These are phyloP conservation scores for Carex myosuroides DNA, from an alignment of 176 grass and related monocot species.

Conservation along the genomic window DNA sequence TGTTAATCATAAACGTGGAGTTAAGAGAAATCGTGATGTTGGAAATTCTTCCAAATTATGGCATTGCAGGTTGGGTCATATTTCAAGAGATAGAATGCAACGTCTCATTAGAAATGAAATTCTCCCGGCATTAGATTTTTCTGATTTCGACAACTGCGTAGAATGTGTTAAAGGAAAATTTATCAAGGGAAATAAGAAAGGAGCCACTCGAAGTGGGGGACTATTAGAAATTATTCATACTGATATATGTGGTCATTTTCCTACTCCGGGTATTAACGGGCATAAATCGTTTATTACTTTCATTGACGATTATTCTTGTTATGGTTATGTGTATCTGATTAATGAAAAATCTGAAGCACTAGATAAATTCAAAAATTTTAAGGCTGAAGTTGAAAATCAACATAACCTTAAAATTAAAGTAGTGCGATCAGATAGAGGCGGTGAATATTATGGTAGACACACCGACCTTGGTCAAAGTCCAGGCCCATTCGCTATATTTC, in stretches of 20 bases:
- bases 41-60: too few relatives aligned
- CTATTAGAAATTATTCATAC: conserved; percentile 14
- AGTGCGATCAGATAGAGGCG: conserved; percentile 9
- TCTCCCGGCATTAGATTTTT: too few relatives aligned
- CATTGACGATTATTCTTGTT: neutral
- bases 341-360: too few relatives aligned
- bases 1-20: neutral
- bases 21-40: neutral
- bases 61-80: too few relatives aligned
- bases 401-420: neutral
- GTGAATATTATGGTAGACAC: neutral
- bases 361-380: neutral
- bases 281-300: neutral
- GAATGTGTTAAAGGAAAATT: conserved; percentile 9
- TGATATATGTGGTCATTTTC: too few relatives aligned
- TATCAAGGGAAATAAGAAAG: neutral
- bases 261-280: too few relatives aligned
- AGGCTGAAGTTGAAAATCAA: neutral
- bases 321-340: neutral
- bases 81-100: too few relatives aligned
- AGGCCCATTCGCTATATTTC: neutral
- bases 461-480: neutral
- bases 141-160: neutral
- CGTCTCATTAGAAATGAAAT: too few relatives aligned
- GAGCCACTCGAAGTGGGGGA: neutral